A percentile compares a stretch with the other conserved stretches of the same genome.
Evolutionary conservation across 2,329 filamentous ascomycete species (phyloP).

Genomic region (Aspergillus quadricinctus): DNA sequence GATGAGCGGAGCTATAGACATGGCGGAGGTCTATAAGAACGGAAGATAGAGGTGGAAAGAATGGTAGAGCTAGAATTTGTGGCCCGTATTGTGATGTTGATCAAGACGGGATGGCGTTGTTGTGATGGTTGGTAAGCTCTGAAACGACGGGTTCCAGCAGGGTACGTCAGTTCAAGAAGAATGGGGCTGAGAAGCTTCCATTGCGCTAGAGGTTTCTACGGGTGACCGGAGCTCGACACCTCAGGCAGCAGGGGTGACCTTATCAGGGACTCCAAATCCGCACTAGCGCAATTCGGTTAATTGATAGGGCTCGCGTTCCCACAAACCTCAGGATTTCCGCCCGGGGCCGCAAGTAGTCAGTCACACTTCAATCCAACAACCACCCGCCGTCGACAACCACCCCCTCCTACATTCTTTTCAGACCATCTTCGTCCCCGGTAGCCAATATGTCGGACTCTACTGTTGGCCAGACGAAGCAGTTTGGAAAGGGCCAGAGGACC

Average conservation of each 20-base stretch:
- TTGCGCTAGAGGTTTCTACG: conserved; percentile 7
- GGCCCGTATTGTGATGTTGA: background rate
- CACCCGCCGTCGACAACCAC: conserved; percentile 41
- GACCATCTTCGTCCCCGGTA: conserved; percentile 38
- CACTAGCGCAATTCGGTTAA: conserved; percentile 39
- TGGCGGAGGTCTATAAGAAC: conserved; percentile 38
- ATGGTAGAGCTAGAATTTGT: background rate
- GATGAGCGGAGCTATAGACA: conserved; percentile 82
- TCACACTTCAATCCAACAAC: conserved; percentile 40
- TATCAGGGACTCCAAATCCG: conserved; percentile 23
- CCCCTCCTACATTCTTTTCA: conserved; percentile 30
- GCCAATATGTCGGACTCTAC: conserved; percentile 53
- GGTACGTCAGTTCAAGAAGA: conserved; percentile 24
- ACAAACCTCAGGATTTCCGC: conserved; percentile 41
- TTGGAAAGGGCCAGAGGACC: conserved; percentile 92
- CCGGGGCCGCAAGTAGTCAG: conserved; percentile 34
- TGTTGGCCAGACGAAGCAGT: conserved; percentile 75
- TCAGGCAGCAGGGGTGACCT: conserved; percentile 11
- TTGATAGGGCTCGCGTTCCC: conserved; percentile 40
- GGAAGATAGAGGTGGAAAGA: conserved; percentile 6
- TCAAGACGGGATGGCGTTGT: background rate
- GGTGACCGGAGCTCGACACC: background rate
- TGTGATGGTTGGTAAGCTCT: conserved; percentile 8
- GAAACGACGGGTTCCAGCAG: conserved; percentile 17
- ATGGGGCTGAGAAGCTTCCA: conserved; percentile 1